Evolutionary conservation across 2,329 filamentous ascomycete species (phyloP).

Genomic region (Monosporascus sp.): DNA sequence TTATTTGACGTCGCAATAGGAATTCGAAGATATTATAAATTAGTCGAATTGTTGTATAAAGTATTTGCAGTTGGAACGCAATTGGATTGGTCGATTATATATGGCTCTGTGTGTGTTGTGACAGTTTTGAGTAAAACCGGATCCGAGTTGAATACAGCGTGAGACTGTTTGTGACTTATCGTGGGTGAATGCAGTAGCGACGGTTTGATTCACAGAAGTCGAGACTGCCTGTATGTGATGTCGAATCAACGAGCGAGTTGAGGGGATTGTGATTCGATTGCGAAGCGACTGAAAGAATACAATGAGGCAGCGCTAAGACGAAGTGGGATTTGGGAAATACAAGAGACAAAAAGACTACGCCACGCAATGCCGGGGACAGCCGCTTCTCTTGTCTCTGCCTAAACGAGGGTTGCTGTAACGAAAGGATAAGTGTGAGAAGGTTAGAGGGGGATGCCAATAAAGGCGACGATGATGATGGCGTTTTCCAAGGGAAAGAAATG

Average conservation of each 20-base stretch:
- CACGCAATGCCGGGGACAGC: background rate
- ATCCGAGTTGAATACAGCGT: background rate
- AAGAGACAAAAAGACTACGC: background rate
- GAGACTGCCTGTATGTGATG: too few relatives aligned
- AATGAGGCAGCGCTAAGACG: background rate
- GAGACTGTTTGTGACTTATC: too few relatives aligned
- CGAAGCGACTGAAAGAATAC: background rate
- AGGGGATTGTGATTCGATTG: background rate
- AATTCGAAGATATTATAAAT: background rate
- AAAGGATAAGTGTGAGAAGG: background rate
- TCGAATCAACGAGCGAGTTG: background rate
- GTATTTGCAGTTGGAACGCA: background rate
- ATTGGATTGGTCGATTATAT: background rate
- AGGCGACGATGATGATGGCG: background rate
- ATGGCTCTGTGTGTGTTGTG: too few relatives aligned
- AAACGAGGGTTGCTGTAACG: background rate
- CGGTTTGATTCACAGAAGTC: too few relatives aligned
- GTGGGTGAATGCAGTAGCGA: too few relatives aligned
- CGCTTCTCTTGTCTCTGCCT: background rate
- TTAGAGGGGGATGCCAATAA: background rate
- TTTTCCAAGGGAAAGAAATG: too few relatives aligned
- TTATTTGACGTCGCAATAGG: conserved; percentile 8
- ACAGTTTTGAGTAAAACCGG: too few relatives aligned
- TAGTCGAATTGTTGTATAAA: conserved; percentile 1
- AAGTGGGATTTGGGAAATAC: background rate